phyloP scores from a whole-genome alignment of 2,329 filamentous ascomycete genomes.

The Ophiostoma australiae region DNA sequence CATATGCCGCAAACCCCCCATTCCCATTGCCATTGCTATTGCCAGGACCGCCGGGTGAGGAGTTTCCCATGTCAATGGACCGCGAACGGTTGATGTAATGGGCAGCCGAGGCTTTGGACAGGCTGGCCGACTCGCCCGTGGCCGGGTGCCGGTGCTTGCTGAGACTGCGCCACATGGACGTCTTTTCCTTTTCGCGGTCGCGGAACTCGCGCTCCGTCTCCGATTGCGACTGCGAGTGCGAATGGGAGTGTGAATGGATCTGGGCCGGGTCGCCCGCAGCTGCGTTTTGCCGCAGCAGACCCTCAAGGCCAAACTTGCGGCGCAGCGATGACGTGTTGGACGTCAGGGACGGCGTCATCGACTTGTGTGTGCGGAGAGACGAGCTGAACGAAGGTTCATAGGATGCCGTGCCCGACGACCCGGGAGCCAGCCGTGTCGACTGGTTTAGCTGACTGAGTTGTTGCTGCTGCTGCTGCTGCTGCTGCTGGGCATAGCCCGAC shows the following conservation, averaged over 20 bases:
- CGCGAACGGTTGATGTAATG: conserved; percentile 59
- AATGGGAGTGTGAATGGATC: neutral
- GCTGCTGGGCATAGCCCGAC: conserved; percentile 43
- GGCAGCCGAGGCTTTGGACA: conserved; percentile 52
- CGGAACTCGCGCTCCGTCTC: conserved; percentile 11
- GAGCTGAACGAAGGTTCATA: conserved; percentile 55
- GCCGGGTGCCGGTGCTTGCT: conserved; percentile 67
- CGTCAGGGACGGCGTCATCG: conserved; percentile 67
- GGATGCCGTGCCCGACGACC: neutral
- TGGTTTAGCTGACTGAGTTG: neutral
- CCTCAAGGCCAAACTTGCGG: conserved; percentile 76
- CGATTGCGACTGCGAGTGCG: neutral
- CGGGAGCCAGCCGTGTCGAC: neutral
- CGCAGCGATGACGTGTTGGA: conserved; percentile 84
- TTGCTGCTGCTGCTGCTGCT: too few species aligned
- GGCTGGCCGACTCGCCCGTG: conserved; percentile 56
- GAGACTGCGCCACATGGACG: conserved; percentile 79
- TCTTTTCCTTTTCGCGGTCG: conserved; percentile 43
- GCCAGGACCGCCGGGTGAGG: conserved; percentile 23
- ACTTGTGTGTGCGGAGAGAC: conserved; percentile 37
- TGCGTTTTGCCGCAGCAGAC: conserved; percentile 64
- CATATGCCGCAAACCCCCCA: conserved; percentile 6
- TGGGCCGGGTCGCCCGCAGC: conserved; percentile 35
- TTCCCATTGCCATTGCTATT: neutral
- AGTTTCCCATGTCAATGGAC: conserved; percentile 67